Conservation (phyloP, 768 basidiomycete species). For the Lentinula raphanica region DNA sequence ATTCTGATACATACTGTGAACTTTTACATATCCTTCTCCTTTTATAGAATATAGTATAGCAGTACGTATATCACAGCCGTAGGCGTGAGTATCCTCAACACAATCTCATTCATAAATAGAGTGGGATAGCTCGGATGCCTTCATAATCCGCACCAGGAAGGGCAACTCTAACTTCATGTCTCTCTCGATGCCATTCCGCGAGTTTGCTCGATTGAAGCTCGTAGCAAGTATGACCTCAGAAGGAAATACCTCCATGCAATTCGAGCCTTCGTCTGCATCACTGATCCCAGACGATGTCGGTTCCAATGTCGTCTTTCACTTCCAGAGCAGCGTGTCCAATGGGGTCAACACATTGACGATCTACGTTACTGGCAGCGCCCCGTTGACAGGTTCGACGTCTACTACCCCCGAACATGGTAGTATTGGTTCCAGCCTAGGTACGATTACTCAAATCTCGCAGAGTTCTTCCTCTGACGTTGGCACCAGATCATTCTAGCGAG, state of each 20-base stretch:
- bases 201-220: neutral
- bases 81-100: too few relatives aligned
- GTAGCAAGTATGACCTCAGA: neutral
- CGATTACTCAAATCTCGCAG: too few relatives aligned
- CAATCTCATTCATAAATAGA: too few relatives aligned
- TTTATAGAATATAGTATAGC: too few relatives aligned
- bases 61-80: too few relatives aligned
- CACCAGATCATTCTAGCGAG: neutral
- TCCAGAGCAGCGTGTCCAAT: neutral
- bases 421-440: neutral
- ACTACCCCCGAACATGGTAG: neutral
- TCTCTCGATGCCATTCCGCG: neutral
- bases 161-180: neutral
- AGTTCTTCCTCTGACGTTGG: too few relatives aligned
- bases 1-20: too few relatives aligned
- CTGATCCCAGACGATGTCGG: neutral
- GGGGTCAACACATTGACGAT: neutral
- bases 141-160: neutral
- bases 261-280: neutral
- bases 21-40: too few relatives aligned
- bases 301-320: neutral
- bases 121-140: too few relatives aligned
- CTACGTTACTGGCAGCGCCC: neutral
- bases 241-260: neutral
- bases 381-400: neutral